Conservation (phyloP, 345 rosid species). For the Passiflora organensis region DNA sequence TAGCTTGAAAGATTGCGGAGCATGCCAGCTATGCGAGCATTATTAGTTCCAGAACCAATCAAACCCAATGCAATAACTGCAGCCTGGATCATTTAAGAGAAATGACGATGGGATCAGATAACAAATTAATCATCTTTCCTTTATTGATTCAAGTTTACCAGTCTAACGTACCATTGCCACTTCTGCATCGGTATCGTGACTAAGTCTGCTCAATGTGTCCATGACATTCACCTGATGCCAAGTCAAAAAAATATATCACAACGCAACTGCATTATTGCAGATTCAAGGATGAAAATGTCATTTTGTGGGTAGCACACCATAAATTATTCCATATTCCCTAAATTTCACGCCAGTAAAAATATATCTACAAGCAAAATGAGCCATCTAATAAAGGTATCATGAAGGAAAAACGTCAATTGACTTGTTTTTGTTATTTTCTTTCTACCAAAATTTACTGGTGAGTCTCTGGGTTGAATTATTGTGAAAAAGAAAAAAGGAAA, state of each 20-base stretch:
- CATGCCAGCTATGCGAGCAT: constrained; percentile 95
- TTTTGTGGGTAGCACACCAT: no score
- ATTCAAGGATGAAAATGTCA: no score
- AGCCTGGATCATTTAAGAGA: constrained; percentile 44
- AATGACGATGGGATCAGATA: neutral
- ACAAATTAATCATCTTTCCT: neutral
- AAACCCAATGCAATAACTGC: constrained; percentile 86
- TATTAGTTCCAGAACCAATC: constrained; percentile 96
- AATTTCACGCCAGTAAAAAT: no score
- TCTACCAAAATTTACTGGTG: no score
- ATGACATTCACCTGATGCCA: constrained; percentile 75
- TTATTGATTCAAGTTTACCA: neutral
- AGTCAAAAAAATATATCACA: neutral
- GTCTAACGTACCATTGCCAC: constrained; percentile 76
- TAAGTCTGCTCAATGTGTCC: constrained; percentile 94
- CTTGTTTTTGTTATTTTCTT: no score
- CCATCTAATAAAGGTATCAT: no score
- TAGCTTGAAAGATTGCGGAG: constrained; percentile 94
- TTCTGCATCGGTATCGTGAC: constrained; percentile 96
- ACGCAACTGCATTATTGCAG: no score
- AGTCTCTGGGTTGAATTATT: no score
- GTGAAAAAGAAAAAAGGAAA: no score
- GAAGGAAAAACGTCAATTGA: no score
- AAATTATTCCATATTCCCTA: no score
- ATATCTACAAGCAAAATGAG: no score